Conservation (phyloP, 768 basidiomycete species). For the Suillus hirtellus region DNA sequence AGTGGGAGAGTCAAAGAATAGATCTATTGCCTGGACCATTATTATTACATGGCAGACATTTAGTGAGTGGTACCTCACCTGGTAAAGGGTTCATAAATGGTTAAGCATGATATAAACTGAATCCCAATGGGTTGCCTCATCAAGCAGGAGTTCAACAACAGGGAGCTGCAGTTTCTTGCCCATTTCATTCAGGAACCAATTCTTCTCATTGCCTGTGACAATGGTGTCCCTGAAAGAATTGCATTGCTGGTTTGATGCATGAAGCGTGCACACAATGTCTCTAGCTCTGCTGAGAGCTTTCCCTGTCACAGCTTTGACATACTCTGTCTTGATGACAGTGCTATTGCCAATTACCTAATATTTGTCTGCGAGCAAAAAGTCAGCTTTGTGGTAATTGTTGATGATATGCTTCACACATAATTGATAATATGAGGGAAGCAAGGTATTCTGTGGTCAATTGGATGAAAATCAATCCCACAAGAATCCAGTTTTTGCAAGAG, state of each 20-base stretch:
- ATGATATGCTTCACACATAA: constrained; percentile 6
- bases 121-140: constrained; percentile 42
- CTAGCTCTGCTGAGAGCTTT: constrained; percentile 5
- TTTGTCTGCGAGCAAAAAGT: constrained; percentile 9
- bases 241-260: background rate
- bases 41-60: background rate
- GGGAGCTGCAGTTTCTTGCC: constrained; percentile 2
- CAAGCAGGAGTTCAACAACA: constrained; percentile 18
- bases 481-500: background rate
- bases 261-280: background rate
- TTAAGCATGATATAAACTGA: constrained; percentile 40
- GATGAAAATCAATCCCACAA: background rate
- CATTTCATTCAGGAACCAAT: background rate
- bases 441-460: background rate
- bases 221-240: constrained; percentile 4
- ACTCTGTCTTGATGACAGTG: background rate
- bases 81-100: background rate
- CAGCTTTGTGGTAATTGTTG: constrained; percentile 2
- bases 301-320: background rate
- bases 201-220: constrained; percentile 2
- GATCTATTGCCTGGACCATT: constrained; percentile 5
- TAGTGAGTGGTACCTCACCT: background rate
- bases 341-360: background rate
- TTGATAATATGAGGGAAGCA: background rate
- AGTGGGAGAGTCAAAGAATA: constrained; percentile 3